These are phyloP conservation scores for Brasilioporus rufonigricans DNA, from an alignment of 768 basidiomycete species.

Conservation along the genomic window DNA sequence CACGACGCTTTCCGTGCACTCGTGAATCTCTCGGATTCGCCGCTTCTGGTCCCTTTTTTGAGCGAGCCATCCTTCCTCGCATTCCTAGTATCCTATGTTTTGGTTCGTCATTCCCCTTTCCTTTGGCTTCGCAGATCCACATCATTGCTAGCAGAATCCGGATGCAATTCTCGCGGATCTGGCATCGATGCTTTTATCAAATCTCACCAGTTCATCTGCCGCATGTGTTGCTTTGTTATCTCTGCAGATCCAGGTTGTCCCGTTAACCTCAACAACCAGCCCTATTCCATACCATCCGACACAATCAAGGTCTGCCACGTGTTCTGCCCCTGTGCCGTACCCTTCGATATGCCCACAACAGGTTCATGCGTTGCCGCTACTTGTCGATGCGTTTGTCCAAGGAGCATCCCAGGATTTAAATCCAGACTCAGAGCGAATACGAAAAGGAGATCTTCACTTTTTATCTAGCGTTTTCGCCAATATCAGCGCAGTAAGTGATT, in stretches of 20 bases:
- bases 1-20: slow-evolving; percentile 95
- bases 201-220: slow-evolving; percentile 73
- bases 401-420: slow-evolving; percentile 56
- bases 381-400: slow-evolving; percentile 88
- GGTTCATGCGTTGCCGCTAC: slow-evolving; percentile 68
- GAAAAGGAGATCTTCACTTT: slow-evolving; percentile 87
- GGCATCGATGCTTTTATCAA: slow-evolving; percentile 97
- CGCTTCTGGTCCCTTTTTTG: slow-evolving; percentile 60
- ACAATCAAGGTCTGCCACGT: slow-evolving; percentile 79
- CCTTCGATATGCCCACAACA: slow-evolving; percentile 53
- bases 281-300: slow-evolving; percentile 64
- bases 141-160: slow-evolving; percentile 60
- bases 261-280: slow-evolving; percentile 38
- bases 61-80: slow-evolving; percentile 70
- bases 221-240: slow-evolving; percentile 63
- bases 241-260: slow-evolving; percentile 64
- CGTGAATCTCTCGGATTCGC: slow-evolving; percentile 89
- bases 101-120: slow-evolving; percentile 52
- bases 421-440: slow-evolving; percentile 45
- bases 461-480: slow-evolving; percentile 94
- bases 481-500: slow-evolving; percentile 63
- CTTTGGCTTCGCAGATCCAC: slow-evolving; percentile 3
- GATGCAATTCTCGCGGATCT: slow-evolving; percentile 89
- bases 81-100: slow-evolving; percentile 86
- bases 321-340: slow-evolving; percentile 69